Evolutionary conservation across 2,329 filamentous ascomycete species (phyloP).

Genomic region (Gaeumannomyces tritici): DNA sequence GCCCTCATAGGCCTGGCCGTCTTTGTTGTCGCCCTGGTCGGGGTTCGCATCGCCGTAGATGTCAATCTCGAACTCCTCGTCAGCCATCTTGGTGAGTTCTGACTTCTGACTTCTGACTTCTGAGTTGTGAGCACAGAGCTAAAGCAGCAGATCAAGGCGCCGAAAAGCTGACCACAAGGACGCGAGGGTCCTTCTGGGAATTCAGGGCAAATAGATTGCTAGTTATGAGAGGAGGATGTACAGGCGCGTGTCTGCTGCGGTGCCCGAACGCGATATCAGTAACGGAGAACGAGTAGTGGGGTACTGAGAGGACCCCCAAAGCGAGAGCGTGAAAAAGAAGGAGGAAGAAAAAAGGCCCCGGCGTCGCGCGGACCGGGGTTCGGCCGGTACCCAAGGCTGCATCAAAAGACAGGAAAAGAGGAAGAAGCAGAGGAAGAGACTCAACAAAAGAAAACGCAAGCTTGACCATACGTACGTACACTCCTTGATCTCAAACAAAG

Average conservation of each 20-base stretch:
- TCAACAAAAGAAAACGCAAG: constrained; percentile 10
- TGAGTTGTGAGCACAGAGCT: neutral
- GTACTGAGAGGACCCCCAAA: neutral
- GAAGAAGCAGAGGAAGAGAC: constrained; percentile 12
- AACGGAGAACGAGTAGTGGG: constrained; percentile 7
- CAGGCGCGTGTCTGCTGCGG: constrained; percentile 10
- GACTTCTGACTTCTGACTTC: too few species aligned
- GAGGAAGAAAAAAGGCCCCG: constrained; percentile 8
- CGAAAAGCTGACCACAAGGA: neutral
- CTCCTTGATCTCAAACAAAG: constrained; percentile 25
- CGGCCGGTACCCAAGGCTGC: neutral
- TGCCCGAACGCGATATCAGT: constrained; percentile 11
- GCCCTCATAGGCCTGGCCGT: constrained; percentile 23
- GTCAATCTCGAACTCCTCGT: constrained; percentile 65
- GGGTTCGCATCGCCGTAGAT: constrained; percentile 54
- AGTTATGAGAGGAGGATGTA: constrained; percentile 7
- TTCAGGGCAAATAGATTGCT: neutral
- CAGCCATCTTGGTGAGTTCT: constrained; percentile 45
- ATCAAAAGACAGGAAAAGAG: constrained; percentile 1
- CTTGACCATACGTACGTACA: constrained; percentile 49
- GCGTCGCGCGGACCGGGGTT: neutral
- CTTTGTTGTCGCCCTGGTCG: constrained; percentile 30
- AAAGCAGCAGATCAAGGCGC: constrained; percentile 2
- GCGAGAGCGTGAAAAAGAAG: neutral
- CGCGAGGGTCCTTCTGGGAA: neutral